Evolutionary conservation across 2,329 filamentous ascomycete species (phyloP), one percentile per base, ranked within the genome.

Genomic region (Fonsecaea multimorphosa): DNA sequence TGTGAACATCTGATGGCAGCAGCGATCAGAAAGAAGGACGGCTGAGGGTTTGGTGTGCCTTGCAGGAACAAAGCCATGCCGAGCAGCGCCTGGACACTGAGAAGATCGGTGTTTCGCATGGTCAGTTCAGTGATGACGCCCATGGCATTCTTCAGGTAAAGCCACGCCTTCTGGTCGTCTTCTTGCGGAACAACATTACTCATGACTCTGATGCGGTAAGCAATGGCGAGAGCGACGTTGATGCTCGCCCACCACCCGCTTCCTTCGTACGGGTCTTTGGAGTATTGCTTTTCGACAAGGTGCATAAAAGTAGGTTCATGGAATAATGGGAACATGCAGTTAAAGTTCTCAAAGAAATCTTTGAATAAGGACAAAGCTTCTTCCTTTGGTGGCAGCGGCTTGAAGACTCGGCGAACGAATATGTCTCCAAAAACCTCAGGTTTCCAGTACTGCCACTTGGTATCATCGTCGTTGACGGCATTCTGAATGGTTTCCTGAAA

Each of bases 251-350:
- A 99, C 95, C 95, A 99, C 2, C 95, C 95, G 5, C 93, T 96
- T 31, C 94, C 93, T 76, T 96, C 89, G 71, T 97, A 98, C 0
- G 94, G 94, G 71, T 98, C 91, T 57, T 88, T 83, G 0, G 93
- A 96, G 78, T 98, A 99, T 76, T 98, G 94, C 72, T 91, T 88
- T 74, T 98, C 93, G 34, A 97, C 93, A 4, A 98, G 83, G 75
- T 97, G 93, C 92, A 98, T 98, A 75, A 99, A 99, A 0, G 95
- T 98, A 0, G 94, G 93, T 77, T 97, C 93, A 77, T 99, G 95
- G 74, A 97, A 99, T 3, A 99, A 83, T 5, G 95, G 95, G 75
- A 98, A 97, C 86, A 98, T 94, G 86, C 92, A 95, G 81, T 99
- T 99, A 84, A 99, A 98, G 79, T 97, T 97, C 74, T 96, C 92